Evolutionary conservation across 2,329 filamentous ascomycete species (phyloP), one percentile per base, ranked within the genome.

Genomic region (Rugonectria rugulosa): DNA sequence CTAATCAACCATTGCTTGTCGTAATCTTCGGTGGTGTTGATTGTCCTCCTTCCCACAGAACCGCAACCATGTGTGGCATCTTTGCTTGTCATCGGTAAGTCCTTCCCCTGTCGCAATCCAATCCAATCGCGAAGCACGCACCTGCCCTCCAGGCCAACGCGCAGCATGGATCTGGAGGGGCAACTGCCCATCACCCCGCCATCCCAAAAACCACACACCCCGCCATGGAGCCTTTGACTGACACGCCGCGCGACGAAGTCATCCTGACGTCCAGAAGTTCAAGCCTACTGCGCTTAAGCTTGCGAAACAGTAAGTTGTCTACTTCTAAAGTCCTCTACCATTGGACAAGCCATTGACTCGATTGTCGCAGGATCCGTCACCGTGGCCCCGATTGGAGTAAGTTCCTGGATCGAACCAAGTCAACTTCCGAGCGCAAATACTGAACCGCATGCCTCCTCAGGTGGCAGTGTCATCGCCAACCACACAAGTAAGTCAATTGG

Each of bases 341-440:
- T 27, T 21, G 20, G 19, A 20, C 19, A 24, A 14, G 41, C 29
- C 51, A 54, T 56, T 68, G 49, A 68, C 61, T 41, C 55, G 21
- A 47, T 42, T 51, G 53, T 34, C 34, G 32, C 74, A 96, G 92
- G 73, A 86, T 97, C 73, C 92, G 96, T 70, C 95, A 99, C 79
- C 89, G 95, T 77, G 95, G 95, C 68, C 95, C 95, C 70, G 95
- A 99, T 82, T 99, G 95, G 95, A 97, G 92, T 95, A 81, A 89
- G 90, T 86, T 42, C 48, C 40, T 50, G 47, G 44, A 17, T 10
- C 17, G 19, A 37, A 41, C 36, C 19, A 42, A 32, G 41, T 43
- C 51, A 32, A 26, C 42, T 41, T 29, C 27, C 37, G 47, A 55
- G 36, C 54, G 36, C 63, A 64, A 67, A 65, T 68, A 67, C 65